Evolutionary conservation across 2,329 filamentous ascomycete genomes (phyloP).

Genomic region (Colletotrichum sp.): DNA sequence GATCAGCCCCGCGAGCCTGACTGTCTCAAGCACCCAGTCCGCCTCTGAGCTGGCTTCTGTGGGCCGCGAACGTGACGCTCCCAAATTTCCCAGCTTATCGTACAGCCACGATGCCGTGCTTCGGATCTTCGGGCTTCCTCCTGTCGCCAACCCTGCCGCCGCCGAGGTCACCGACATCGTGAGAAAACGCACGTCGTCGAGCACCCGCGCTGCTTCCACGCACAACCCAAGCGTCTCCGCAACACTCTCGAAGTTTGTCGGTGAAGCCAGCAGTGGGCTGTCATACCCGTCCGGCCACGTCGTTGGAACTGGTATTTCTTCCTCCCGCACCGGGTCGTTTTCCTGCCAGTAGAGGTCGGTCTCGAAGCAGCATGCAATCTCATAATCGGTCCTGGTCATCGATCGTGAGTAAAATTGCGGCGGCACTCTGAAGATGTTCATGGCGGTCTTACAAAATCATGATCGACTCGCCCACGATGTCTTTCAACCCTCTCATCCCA

Average conservation of each 20-base stretch:
- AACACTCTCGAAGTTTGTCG: slow-evolving; percentile 21
- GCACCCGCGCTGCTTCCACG: slow-evolving; percentile 24
- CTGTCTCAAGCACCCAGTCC: slow-evolving; percentile 27
- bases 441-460: slow-evolving; percentile 12
- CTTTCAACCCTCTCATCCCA: slow-evolving; percentile 28
- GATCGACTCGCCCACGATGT: slow-evolving; percentile 27
- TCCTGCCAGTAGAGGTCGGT: slow-evolving; percentile 29
- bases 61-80: not conserved
- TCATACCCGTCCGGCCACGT: slow-evolving; percentile 27
- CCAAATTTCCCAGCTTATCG: slow-evolving; percentile 13
- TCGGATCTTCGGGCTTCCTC: slow-evolving; percentile 21
- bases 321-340: slow-evolving; percentile 9
- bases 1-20: slow-evolving; percentile 28
- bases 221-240: slow-evolving; percentile 18
- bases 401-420: not conserved
- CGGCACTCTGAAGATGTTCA: not conserved
- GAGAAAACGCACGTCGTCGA: slow-evolving; percentile 33
- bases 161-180: slow-evolving; percentile 25
- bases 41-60: not conserved
- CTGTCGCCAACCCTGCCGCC: not conserved
- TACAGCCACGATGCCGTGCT: slow-evolving; percentile 28
- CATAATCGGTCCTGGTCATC: slow-evolving; percentile 31
- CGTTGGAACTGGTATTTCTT: slow-evolving; percentile 11
- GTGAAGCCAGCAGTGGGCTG: slow-evolving; percentile 27
- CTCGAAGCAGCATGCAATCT: slow-evolving; percentile 34